Evolutionary conservation across 2,329 filamentous ascomycete genomes (phyloP), one percentile per base, ranked within the genome.

Genomic region (Neurospora sp.): DNA sequence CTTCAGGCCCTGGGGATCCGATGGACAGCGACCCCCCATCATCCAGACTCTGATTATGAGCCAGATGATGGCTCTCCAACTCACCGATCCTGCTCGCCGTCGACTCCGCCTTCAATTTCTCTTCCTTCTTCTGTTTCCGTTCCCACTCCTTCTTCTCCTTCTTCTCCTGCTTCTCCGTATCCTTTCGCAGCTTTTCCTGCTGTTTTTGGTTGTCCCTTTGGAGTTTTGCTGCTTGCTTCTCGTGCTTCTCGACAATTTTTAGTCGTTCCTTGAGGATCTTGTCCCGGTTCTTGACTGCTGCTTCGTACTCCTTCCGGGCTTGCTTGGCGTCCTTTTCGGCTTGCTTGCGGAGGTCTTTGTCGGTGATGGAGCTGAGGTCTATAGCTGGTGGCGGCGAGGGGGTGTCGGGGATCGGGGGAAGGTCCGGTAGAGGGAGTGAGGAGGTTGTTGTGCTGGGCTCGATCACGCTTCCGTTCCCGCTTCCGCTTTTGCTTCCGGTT

Each of bases 261-360:
- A 86, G 82, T 7, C 88, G 85, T 70, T 91, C 88, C 67, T 85
- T 85, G 67, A 93, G 82, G 10, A 86, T 85, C 74, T 86, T 90
- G 46, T 89, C 86, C 42, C 88, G 88, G 71, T 89, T 85, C 78
- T 91, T 92, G 71, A 91, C 78, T 11, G 88, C 86, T 75, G 87
- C 84, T 38, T 90, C 85, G 76, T 93, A 91, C 9, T 83, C 83
- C 76, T 92, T 92, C 39, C 88, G 82, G 1, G 83, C 82, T 13
- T 86, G 84, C 68, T 87, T 86, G 69, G 88, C 84, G 75, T 93
- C 90, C 70, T 90, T 91, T 75, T 92, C 89, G 1, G 89, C 90
- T 52, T 88, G 84, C 75, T 91, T 92, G 9, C 88, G 86, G 38
- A 87, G 82, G 7, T 88, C 86, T 75, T 90, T 90, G 78, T 92